A percentile compares a stretch with the other conserved stretches of the same genome.
These are phyloP conservation scores for Myriosclerotinia curreyana DNA, from an alignment of 2,329 filamentous ascomycete genomes.

Conservation along the genomic window DNA sequence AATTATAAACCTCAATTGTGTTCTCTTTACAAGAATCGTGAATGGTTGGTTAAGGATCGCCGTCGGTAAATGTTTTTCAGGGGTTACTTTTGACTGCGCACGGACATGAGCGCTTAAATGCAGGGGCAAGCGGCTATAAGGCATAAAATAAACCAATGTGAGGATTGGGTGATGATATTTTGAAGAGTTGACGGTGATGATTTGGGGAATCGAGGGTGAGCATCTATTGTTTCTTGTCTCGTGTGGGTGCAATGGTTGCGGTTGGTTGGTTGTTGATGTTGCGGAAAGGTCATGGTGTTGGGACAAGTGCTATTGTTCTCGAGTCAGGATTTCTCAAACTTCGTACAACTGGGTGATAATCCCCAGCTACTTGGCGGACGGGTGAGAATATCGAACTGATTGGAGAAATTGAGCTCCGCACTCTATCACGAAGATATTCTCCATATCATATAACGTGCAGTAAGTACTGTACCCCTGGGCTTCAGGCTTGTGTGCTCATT, in stretches of 20 bases:
- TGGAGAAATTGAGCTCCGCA: not conserved
- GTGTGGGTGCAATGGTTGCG: not conserved
- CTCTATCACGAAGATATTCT: too few relatives aligned
- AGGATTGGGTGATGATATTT: not conserved
- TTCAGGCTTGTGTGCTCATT: too few relatives aligned
- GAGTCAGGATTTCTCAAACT: not conserved
- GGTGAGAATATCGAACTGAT: not conserved
- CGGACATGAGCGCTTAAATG: slow-evolving; percentile 13
- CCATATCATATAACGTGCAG: not conserved
- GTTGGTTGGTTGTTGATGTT: not conserved
- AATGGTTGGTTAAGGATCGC: slow-evolving; percentile 4
- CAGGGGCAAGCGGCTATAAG: slow-evolving; percentile 11
- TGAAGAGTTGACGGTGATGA: not conserved
- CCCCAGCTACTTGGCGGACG: not conserved
- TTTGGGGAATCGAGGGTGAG: not conserved
- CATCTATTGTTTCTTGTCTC: not conserved
- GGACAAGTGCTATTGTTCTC: not conserved
- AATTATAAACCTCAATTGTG: not conserved
- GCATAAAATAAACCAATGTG: not conserved
- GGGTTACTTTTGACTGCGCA: slow-evolving; percentile 6
- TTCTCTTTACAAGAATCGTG: not conserved
- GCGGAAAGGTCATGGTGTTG: not conserved
- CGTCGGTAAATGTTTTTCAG: slow-evolving; percentile 1
- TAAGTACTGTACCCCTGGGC: not conserved
- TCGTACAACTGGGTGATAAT: not conserved